Evolutionary conservation across 257 asterid species (phyloP).

Genomic region (Osmanthus fragrans): DNA sequence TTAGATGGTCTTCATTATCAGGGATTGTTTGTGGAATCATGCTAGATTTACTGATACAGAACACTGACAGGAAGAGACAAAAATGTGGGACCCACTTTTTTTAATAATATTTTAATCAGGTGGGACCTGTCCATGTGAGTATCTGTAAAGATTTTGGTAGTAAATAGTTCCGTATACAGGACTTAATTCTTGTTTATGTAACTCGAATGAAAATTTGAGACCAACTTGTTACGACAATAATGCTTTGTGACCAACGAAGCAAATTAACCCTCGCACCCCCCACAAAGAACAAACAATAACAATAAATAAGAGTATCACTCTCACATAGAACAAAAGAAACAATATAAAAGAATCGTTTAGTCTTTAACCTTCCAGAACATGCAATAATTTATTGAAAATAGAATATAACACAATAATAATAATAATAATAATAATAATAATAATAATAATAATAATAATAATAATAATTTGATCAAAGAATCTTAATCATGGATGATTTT

Average conservation of each 20-base stretch:
- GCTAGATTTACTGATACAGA: too few relatives aligned
- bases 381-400: neutral
- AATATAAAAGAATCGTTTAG: slow-evolving; percentile 2
- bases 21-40: too few relatives aligned
- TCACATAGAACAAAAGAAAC: neutral
- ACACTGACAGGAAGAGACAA: too few relatives aligned
- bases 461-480: neutral
- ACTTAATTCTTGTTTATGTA: too few relatives aligned
- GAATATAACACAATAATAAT: neutral
- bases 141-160: too few relatives aligned
- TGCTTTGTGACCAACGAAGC: neutral
- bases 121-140: too few relatives aligned
- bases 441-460: neutral
- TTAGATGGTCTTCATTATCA: too few relatives aligned
- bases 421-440: too few relatives aligned
- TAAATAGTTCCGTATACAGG: too few relatives aligned
- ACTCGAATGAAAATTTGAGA: neutral
- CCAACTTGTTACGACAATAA: neutral
- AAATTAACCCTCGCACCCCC: neutral
- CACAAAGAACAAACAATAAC: neutral
- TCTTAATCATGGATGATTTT: slow-evolving; percentile 24
- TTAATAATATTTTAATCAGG: too few relatives aligned
- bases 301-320: neutral
- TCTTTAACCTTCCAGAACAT: slow-evolving; percentile 12
- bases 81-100: too few relatives aligned